Conservation (phyloP, 306 rosid genomes). For the Sicyos baderoa region DNA sequence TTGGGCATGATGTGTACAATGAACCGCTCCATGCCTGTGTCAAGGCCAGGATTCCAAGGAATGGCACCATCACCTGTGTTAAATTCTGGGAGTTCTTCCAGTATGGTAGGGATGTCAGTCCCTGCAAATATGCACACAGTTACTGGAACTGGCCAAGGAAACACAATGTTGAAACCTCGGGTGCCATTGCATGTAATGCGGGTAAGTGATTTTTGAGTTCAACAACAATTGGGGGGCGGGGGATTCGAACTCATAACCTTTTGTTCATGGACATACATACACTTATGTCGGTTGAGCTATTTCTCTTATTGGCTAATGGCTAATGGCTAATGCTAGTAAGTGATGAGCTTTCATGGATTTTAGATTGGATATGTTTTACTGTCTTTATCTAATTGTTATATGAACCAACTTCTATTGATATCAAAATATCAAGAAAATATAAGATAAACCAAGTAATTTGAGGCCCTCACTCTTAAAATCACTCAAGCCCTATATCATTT, state of each 20-base stretch:
- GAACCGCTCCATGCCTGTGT: slow-evolving; percentile 56
- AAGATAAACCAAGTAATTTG: too few species aligned
- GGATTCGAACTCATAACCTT: too few species aligned
- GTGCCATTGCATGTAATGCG: slow-evolving; percentile 68
- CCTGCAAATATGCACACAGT: slow-evolving; percentile 76
- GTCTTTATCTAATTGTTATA: neutral
- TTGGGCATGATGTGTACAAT: slow-evolving; percentile 77
- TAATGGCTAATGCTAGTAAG: slow-evolving; percentile 18
- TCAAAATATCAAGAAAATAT: too few species aligned
- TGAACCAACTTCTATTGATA: too few species aligned
- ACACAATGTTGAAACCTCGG: slow-evolving; percentile 68
- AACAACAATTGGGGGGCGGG: too few species aligned
- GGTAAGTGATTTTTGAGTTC: slow-evolving; percentile 40
- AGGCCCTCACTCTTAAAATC: too few species aligned
- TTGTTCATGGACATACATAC: too few species aligned
- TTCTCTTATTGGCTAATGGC: too few species aligned
- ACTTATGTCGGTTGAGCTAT: too few species aligned
- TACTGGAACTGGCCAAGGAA: slow-evolving; percentile 69
- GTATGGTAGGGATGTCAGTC: slow-evolving; percentile 70
- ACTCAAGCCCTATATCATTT: too few species aligned
- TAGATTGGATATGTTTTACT: neutral
- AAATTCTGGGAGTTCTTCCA: slow-evolving; percentile 72
- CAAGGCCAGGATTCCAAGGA: slow-evolving; percentile 89
- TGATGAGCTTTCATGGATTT: slow-evolving; percentile 20
- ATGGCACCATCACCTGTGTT: slow-evolving; percentile 50